Conservation (phyloP, 2,329 filamentous ascomycete species). For the Xylaria sp. region DNA sequence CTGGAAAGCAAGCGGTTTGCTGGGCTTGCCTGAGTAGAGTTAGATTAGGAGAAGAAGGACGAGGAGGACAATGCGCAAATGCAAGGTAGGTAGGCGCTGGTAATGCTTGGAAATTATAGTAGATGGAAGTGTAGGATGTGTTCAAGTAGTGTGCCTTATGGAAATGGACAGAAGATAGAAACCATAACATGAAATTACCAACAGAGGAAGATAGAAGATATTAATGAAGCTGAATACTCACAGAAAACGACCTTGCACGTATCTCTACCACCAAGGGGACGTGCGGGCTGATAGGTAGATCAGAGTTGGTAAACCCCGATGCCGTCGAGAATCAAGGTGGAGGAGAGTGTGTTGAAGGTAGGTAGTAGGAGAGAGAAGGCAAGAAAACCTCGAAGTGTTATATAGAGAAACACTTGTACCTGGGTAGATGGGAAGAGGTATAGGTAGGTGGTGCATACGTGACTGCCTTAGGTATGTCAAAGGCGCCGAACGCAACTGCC, state of each 20-base stretch:
- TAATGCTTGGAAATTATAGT: background rate
- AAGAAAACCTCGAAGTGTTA: background rate
- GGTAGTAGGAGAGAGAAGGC: background rate
- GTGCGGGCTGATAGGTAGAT: background rate
- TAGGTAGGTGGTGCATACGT: background rate
- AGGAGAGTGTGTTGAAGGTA: background rate
- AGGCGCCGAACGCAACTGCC: background rate
- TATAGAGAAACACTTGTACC: background rate
- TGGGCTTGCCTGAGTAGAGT: background rate
- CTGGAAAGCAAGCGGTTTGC: background rate
- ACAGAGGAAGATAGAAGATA: background rate
- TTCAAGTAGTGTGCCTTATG: background rate
- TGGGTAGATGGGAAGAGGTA: background rate
- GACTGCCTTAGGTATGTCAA: slow-evolving; percentile 8
- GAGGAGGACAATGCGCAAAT: background rate
- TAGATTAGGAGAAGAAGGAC: background rate
- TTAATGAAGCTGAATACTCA: slow-evolving; percentile 3
- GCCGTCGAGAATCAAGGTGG: background rate
- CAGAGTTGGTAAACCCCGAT: background rate
- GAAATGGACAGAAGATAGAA: background rate
- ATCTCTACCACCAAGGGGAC: background rate
- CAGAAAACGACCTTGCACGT: background rate
- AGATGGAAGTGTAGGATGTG: background rate
- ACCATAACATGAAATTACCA: background rate
- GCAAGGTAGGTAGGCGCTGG: background rate